A percentile compares a stretch with the other conserved stretches of the same genome.
phyloP scores from a whole-genome alignment of 768 basidiomycete genomes.

The Nidularia pulvinata region DNA sequence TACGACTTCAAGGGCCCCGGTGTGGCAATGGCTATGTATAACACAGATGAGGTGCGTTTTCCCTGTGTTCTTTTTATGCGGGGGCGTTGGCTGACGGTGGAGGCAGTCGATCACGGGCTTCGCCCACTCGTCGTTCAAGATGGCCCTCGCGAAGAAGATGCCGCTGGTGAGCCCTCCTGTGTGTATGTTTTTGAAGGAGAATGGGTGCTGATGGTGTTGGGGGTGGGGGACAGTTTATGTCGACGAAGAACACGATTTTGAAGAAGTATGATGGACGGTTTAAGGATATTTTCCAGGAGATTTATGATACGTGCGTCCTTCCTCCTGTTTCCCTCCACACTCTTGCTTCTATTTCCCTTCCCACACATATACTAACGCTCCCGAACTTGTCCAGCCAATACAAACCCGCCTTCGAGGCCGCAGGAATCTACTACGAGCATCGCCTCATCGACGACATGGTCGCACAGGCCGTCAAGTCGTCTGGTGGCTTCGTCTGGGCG shows the following conservation, averaged over 20 bases:
- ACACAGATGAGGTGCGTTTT: conserved; percentile 81
- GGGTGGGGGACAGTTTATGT: conserved; percentile 70
- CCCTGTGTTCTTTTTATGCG: not conserved
- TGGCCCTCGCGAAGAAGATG: conserved; percentile 83
- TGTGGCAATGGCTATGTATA: conserved; percentile 98
- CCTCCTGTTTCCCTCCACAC: not conserved
- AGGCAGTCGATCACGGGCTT: conserved; percentile 88
- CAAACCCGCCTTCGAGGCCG: conserved; percentile 66
- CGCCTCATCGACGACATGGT: conserved; percentile 99
- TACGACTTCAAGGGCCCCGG: conserved; percentile 94
- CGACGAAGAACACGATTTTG: conserved; percentile 96
- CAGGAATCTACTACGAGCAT: conserved; percentile 91
- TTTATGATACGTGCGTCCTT: conserved; percentile 69
- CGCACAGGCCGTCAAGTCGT: conserved; percentile 95
- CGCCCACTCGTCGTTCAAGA: conserved; percentile 98
- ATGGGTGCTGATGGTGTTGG: not conserved
- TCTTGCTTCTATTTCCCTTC: no score
- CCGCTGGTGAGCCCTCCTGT: conserved; percentile 47
- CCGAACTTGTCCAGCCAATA: conserved; percentile 45
- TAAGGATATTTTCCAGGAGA: conserved; percentile 99
- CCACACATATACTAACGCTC: not conserved
- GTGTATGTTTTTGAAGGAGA: no score
- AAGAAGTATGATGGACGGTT: conserved; percentile 99
- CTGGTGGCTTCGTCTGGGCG: conserved; percentile 88
- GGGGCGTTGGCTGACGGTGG: not conserved